A percentile compares a stretch with the other conserved stretches of the same genome.
These are phyloP conservation scores for apple (Malus domestica) DNA, from an alignment of 306 rosid species.

Conservation along the genomic window DNA sequence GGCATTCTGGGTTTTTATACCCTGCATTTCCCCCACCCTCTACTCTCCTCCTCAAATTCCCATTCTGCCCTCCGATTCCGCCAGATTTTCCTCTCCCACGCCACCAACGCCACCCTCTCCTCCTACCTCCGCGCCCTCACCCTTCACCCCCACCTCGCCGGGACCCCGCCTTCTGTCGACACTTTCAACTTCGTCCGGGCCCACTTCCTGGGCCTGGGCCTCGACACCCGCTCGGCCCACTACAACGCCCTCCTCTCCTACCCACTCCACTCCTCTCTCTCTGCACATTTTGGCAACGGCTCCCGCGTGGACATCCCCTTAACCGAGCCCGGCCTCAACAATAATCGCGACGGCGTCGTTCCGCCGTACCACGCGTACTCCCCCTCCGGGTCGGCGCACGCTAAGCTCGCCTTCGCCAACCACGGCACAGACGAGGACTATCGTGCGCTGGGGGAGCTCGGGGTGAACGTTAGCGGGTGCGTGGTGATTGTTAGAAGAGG, in stretches of 20 bases:
- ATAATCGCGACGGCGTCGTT: constrained; percentile 23
- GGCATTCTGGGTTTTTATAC: constrained; percentile 53
- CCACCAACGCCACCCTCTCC: constrained; percentile 61
- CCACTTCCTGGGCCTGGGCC: constrained; percentile 43
- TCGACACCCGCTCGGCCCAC: constrained; percentile 36
- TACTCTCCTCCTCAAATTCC: constrained; percentile 8
- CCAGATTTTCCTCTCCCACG: constrained; percentile 48
- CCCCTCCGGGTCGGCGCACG: constrained; percentile 64
- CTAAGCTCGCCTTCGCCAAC: constrained; percentile 62
- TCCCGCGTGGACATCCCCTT: constrained; percentile 21
- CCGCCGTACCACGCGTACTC: constrained; percentile 85
- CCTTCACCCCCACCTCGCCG: constrained; percentile 84
- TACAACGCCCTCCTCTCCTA: constrained; percentile 67
- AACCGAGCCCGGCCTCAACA: constrained; percentile 15
- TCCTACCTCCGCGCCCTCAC: constrained; percentile 75
- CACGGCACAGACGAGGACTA: constrained; percentile 67
- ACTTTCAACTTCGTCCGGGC: constrained; percentile 35
- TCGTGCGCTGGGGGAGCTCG: constrained; percentile 26
- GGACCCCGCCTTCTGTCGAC: constrained; percentile 49
- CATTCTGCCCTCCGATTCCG: constrained; percentile 24
- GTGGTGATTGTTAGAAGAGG: constrained; percentile 61
- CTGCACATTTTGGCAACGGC: constrained; percentile 47
- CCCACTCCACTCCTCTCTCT: constrained; percentile 54
- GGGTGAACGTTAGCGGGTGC: constrained; percentile 65
- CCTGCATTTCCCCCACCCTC: constrained; percentile 40